These are phyloP conservation scores for Penicillium paxilli DNA, from an alignment of 495 filamentous ascomycete species.

Conservation along the genomic window DNA sequence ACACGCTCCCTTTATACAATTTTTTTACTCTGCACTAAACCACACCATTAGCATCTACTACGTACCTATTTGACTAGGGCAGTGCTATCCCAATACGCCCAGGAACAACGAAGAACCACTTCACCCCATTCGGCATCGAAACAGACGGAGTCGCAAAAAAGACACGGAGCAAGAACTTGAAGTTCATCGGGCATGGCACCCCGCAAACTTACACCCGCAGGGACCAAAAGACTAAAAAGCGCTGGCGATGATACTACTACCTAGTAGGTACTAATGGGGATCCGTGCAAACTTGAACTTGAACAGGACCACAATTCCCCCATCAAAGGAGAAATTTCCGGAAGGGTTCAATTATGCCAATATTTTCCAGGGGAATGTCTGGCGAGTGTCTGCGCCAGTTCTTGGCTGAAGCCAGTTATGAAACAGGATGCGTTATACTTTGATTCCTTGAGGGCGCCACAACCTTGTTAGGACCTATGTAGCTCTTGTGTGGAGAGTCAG, in stretches of 20 bases:
- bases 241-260: too few species aligned
- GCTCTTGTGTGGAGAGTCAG: not conserved
- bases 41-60: too few species aligned
- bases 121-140: not conserved
- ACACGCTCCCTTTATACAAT: not conserved
- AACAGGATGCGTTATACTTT: not conserved
- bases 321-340: not conserved
- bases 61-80: too few species aligned
- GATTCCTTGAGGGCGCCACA: not conserved
- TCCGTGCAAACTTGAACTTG: too few species aligned
- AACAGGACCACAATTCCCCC: too few species aligned
- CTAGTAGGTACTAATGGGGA: too few species aligned
- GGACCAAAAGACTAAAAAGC: too few species aligned
- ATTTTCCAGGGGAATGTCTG: not conserved
- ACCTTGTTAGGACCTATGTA: not conserved
- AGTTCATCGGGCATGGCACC: not conserved
- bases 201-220: not conserved
- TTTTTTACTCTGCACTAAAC: not conserved
- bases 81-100: not conserved
- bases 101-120: not conserved
- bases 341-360: too few species aligned
- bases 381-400: not conserved
- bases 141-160: slow-evolving; percentile 9
- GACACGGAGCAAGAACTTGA: slow-evolving; percentile 17
- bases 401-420: not conserved